A percentile compares a stretch with the other conserved stretches of the same genome.
Evolutionary conservation across 257 asterid genomes (phyloP).

Genomic region (Leonotis leonurus): DNA sequence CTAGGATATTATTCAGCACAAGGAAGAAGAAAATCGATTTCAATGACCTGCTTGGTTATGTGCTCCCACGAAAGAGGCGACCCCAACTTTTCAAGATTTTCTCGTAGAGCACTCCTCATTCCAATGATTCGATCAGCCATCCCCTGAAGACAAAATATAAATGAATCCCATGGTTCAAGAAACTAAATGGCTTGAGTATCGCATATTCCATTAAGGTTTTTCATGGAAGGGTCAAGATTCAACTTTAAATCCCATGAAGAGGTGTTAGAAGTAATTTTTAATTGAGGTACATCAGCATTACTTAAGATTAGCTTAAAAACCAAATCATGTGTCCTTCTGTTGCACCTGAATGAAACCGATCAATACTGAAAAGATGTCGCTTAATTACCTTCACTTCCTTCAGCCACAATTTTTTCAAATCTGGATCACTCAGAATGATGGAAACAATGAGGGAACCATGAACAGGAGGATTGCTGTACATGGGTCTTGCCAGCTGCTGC

Average conservation of each 20-base stretch:
- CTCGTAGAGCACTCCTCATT: constrained; percentile 71
- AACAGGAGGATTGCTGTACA: constrained; percentile 97
- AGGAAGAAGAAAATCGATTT: background rate
- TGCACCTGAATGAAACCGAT: background rate
- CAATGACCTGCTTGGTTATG: constrained; percentile 82
- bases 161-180: too few species aligned
- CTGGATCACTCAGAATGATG: constrained; percentile 76
- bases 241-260: background rate
- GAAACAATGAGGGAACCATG: constrained; percentile 89
- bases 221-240: background rate
- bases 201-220: background rate
- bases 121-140: constrained; percentile 99
- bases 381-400: constrained; percentile 83
- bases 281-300: background rate
- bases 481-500: constrained; percentile 96
- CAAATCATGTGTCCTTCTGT: background rate
- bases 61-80: constrained; percentile 93
- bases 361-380: background rate
- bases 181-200: background rate
- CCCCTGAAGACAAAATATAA: constrained; percentile 37
- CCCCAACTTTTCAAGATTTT: constrained; percentile 80
- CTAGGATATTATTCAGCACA: background rate
- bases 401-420: constrained; percentile 76
- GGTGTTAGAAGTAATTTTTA: background rate
- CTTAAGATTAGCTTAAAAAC: background rate